Conservation (phyloP, 2,329 filamentous ascomycete species). For the Fusarium continuum region DNA sequence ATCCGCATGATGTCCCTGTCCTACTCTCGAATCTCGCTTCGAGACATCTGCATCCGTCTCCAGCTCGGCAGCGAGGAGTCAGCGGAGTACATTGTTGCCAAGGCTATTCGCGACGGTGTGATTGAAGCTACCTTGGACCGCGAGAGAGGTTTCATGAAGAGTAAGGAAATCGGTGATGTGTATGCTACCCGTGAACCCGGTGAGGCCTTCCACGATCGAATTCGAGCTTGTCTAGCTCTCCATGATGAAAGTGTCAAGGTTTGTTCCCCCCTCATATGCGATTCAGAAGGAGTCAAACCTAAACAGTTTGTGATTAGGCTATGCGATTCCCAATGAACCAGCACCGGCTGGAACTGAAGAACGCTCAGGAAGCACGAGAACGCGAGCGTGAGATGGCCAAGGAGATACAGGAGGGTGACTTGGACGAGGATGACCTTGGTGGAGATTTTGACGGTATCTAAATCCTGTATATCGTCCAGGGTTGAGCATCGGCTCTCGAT, state of each 20-base stretch:
- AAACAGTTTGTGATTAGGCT: constrained; percentile 63
- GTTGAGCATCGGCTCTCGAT: constrained; percentile 16
- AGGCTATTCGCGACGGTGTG: constrained; percentile 96
- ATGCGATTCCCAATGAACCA: constrained; percentile 99
- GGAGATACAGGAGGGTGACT: constrained; percentile 97
- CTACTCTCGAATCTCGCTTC: constrained; percentile 95
- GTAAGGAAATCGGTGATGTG: constrained; percentile 93
- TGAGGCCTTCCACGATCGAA: constrained; percentile 97
- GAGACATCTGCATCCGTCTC: constrained; percentile 95
- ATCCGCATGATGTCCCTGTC: constrained; percentile 99
- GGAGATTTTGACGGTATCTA: constrained; percentile 97
- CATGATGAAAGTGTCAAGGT: constrained; percentile 99
- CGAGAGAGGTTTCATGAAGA: constrained; percentile 97
- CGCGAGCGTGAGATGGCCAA: constrained; percentile 96
- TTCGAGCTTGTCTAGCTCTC: constrained; percentile 86
- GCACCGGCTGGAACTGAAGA: constrained; percentile 95
- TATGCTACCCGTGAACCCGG: constrained; percentile 96
- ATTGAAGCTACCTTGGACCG: constrained; percentile 96
- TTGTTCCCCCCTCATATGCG: constrained; percentile 10
- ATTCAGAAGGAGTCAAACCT: constrained; percentile 15
- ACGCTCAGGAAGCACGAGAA: constrained; percentile 97
- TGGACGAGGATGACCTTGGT: constrained; percentile 95
- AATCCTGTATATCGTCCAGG: constrained; percentile 41
- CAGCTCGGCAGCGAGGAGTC: constrained; percentile 96
- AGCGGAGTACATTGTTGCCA: constrained; percentile 98